These are phyloP conservation scores for Fraxinus platypoda DNA, from an alignment of 305 asterid species.

Conservation along the genomic window DNA sequence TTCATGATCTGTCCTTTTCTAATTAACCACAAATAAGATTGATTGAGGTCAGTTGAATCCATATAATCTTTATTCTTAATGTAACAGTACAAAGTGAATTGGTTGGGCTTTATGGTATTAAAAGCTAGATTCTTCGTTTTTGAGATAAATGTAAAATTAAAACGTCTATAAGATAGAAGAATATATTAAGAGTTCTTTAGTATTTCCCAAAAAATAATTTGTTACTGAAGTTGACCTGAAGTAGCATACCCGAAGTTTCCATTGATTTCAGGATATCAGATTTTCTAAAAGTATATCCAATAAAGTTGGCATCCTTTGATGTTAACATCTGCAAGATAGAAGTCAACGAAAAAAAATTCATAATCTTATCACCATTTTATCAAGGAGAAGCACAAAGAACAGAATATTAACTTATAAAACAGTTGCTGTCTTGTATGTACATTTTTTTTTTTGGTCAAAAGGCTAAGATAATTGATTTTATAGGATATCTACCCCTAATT, in stretches of 20 bases:
- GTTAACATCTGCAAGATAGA: conserved; percentile 77
- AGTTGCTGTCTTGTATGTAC: not conserved
- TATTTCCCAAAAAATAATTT: not conserved
- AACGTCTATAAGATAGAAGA: not conserved
- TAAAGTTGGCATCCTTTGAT: conserved; percentile 89
- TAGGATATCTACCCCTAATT: not conserved
- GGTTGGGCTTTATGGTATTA: not conserved
- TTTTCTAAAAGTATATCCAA: conserved; percentile 96
- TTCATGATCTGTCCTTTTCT: not conserved
- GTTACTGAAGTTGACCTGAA: not conserved
- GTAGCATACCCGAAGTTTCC: conserved; percentile 66
- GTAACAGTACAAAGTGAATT: not conserved
- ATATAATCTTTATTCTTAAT: not conserved
- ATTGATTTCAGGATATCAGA: conserved; percentile 79
- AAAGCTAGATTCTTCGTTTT: not conserved
- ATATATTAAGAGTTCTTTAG: not conserved
- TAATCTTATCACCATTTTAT: not conserved
- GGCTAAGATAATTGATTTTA: not conserved
- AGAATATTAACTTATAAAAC: not conserved
- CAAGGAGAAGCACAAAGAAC: not conserved
- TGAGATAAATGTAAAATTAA: not conserved
- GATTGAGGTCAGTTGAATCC: not conserved
- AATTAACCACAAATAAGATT: not conserved
- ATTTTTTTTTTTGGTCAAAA: not conserved
- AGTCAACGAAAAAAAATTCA: not conserved